Evolutionary conservation across 371 early-diverging fungal species (phyloP).

Genomic region (Apophysomyces trapeziformis): DNA sequence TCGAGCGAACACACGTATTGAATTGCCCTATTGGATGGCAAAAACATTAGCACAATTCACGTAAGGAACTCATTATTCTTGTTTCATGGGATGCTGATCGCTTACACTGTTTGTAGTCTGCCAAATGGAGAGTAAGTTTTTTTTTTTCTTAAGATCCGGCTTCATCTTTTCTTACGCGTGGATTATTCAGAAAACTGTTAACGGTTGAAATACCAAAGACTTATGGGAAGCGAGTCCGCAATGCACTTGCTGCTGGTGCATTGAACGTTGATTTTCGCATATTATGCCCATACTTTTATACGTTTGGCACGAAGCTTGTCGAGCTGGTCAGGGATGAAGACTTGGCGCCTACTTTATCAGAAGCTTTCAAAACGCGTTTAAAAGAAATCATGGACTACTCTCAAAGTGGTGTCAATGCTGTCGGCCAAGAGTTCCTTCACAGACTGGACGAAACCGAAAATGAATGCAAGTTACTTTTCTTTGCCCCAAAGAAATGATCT

Average conservation of each 20-base stretch:
- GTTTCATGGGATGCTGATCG: neutral
- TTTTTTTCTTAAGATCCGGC: neutral
- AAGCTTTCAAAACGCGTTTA: slow-evolving; percentile 42
- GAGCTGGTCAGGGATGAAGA: slow-evolving; percentile 35
- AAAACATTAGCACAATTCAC: slow-evolving; percentile 43
- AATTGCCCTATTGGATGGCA: slow-evolving; percentile 54
- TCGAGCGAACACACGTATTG: slow-evolving; percentile 30
- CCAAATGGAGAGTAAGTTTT: slow-evolving; percentile 20
- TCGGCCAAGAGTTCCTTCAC: slow-evolving; percentile 44
- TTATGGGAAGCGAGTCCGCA: slow-evolving; percentile 47
- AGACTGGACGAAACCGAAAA: slow-evolving; percentile 53
- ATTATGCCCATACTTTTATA: slow-evolving; percentile 48
- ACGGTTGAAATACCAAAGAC: slow-evolving; percentile 43
- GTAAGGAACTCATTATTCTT: slow-evolving; percentile 25
- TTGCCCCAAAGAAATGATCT: neutral
- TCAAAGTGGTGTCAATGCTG: slow-evolving; percentile 30
- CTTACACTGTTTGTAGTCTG: slow-evolving; percentile 7
- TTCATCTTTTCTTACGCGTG: neutral
- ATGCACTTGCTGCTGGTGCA: slow-evolving; percentile 44
- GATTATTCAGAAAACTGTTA: slow-evolving; percentile 26
- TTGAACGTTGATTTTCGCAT: slow-evolving; percentile 40
- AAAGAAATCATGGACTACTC: slow-evolving; percentile 46
- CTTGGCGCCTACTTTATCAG: slow-evolving; percentile 34
- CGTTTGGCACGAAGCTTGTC: slow-evolving; percentile 44
- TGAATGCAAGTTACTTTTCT: slow-evolving; percentile 38